These are phyloP conservation scores for Fusarium sp. DNA, from an alignment of 2,329 filamentous ascomycete genomes.

Conservation along the genomic window DNA sequence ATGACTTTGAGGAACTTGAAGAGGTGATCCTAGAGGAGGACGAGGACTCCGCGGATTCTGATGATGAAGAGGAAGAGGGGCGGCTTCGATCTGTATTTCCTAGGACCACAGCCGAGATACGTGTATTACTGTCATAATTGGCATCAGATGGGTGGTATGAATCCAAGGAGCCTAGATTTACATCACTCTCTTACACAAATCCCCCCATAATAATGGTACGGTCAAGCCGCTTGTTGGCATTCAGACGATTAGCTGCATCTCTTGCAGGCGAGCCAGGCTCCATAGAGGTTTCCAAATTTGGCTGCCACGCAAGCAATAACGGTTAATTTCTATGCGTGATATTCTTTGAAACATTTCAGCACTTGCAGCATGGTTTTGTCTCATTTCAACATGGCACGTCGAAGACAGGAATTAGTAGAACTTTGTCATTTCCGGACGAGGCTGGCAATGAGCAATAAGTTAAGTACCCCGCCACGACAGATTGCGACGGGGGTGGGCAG, in stretches of 20 bases:
- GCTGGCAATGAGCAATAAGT: conserved; percentile 5
- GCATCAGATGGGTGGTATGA: neutral
- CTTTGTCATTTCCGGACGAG: conserved; percentile 9
- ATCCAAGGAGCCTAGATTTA: neutral
- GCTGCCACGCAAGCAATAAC: neutral
- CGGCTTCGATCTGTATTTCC: conserved; percentile 61
- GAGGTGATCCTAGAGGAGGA: conserved; percentile 60
- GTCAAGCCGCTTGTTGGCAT: neutral
- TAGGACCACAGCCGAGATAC: conserved; percentile 70
- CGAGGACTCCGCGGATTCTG: conserved; percentile 50
- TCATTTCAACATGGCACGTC: neutral
- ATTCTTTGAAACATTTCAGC: neutral
- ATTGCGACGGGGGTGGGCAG: conserved; percentile 34
- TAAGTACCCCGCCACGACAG: conserved; percentile 35
- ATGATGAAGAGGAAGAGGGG: conserved; percentile 31
- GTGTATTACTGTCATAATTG: conserved; percentile 66
- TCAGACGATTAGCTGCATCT: conserved; percentile 4
- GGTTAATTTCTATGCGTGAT: neutral
- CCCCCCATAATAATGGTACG: neutral
- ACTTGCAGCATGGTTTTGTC: neutral
- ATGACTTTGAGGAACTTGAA: conserved; percentile 78
- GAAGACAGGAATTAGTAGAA: neutral
- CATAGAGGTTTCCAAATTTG: neutral
- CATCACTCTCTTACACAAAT: neutral
- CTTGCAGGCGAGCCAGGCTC: neutral